phyloP scores from a whole-genome alignment of 805 yeast genomes.

The Tetrapisispora phaffii region DNA sequence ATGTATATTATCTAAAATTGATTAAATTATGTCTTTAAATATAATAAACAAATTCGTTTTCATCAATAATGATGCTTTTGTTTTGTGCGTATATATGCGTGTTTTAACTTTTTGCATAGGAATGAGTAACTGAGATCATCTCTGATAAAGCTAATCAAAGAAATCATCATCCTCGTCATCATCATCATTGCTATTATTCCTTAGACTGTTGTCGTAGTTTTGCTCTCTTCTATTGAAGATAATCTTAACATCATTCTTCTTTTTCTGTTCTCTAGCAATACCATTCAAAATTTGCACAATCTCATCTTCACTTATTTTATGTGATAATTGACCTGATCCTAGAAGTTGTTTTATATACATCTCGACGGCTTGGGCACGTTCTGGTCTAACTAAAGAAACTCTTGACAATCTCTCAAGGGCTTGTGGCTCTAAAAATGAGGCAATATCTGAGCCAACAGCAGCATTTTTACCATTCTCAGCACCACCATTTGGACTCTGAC shows the following conservation, averaged over 20 bases:
- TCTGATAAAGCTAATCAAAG: constrained; percentile 31
- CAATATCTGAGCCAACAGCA: constrained; percentile 30
- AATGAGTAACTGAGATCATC: too few relatives aligned
- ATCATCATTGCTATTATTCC: constrained; percentile 24
- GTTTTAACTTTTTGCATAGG: too few relatives aligned
- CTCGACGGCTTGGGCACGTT: constrained; percentile 82
- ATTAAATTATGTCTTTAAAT: too few relatives aligned
- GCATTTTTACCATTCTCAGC: constrained; percentile 5
- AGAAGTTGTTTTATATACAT: constrained; percentile 63
- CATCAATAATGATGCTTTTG: too few relatives aligned
- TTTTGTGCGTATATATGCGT: too few relatives aligned
- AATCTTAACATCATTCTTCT: constrained; percentile 53
- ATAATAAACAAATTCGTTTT: too few relatives aligned
- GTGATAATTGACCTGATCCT: constrained; percentile 59
- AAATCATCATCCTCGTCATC: constrained; percentile 35
- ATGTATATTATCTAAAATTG: too few relatives aligned
- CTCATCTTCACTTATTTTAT: constrained; percentile 71
- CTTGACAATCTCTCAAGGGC: constrained; percentile 85
- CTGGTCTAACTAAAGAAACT: constrained; percentile 82
- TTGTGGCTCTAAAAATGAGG: constrained; percentile 66
- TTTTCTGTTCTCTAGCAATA: constrained; percentile 62
- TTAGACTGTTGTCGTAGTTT: constrained; percentile 27
- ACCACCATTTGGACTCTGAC: constrained; percentile 26
- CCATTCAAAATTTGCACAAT: constrained; percentile 77
- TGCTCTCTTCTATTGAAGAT: constrained; percentile 46